These are phyloP conservation scores for Cunninghamia lanceolata DNA, from an alignment of 75 land plant species.

Conservation along the genomic window DNA sequence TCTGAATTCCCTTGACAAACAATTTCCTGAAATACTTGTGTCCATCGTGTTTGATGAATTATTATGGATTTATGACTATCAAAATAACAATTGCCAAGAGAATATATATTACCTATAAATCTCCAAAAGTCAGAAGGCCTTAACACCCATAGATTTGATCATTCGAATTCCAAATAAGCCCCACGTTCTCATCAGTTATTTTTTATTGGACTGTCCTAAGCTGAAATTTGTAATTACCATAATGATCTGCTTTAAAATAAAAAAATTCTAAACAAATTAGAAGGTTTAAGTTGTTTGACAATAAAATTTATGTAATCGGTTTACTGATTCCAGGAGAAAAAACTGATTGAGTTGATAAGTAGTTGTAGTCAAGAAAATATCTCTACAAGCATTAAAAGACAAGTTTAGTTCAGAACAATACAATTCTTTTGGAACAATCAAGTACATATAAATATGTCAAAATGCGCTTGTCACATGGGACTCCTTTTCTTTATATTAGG, in stretches of 20 bases:
- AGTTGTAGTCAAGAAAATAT: not conserved
- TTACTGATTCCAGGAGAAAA: not conserved
- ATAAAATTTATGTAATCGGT: not conserved
- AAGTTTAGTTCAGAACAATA: not conserved
- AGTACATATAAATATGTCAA: not conserved
- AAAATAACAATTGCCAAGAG: too few relatives aligned
- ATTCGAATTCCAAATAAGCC: not conserved
- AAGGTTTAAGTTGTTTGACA: not conserved
- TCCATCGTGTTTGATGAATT: too few relatives aligned
- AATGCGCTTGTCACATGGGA: not conserved
- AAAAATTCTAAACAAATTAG: too few relatives aligned
- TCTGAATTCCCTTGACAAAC: not conserved
- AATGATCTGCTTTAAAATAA: too few relatives aligned
- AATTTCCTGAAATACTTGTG: too few relatives aligned
- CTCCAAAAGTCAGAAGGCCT: not conserved
- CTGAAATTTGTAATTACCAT: not conserved
- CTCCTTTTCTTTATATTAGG: not conserved
- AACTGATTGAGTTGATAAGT: not conserved
- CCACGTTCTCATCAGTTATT: not conserved
- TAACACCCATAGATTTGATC: too few relatives aligned
- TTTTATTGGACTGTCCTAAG: not conserved
- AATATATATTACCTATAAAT: too few relatives aligned
- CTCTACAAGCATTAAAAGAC: not conserved
- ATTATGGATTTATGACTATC: too few relatives aligned
- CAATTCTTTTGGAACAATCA: not conserved